These are phyloP conservation scores for Tolypocladium paradoxum DNA, from an alignment of 2,329 filamentous ascomycete species.

Conservation along the genomic window DNA sequence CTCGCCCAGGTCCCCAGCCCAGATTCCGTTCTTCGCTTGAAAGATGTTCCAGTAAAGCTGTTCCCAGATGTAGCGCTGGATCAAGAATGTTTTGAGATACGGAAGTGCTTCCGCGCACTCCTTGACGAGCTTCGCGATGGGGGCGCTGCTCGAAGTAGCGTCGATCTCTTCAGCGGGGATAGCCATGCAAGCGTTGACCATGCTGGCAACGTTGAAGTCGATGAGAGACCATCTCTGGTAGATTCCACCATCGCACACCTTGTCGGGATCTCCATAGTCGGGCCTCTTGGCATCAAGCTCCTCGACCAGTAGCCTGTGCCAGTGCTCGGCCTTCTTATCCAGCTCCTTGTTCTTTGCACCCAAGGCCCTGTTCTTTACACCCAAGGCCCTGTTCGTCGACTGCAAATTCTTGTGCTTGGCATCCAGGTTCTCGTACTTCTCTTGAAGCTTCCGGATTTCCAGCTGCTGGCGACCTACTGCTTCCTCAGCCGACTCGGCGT, in stretches of 20 bases:
- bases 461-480: too few relatives aligned
- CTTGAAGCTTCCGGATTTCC: too few relatives aligned
- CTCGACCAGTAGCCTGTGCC: background rate
- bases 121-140: background rate
- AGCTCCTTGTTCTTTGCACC: background rate
- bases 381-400: too few relatives aligned
- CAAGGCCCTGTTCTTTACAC: too few relatives aligned
- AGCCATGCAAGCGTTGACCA: background rate
- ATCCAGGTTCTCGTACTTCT: too few relatives aligned
- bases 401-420: too few relatives aligned
- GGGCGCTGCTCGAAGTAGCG: background rate
- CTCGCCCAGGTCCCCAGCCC: background rate
- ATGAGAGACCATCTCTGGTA: background rate
- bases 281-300: background rate
- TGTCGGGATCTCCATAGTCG: slow-evolving; percentile 1
- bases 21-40: background rate
- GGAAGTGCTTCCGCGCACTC: background rate
- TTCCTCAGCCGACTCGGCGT: too few relatives aligned
- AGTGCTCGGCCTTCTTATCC: background rate
- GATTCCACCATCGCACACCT: background rate
- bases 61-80: background rate
- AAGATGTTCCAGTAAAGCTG: background rate
- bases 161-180: background rate
- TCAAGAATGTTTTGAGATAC: background rate
- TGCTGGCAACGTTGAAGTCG: background rate